phyloP scores from a whole-genome alignment of 2,329 filamentous ascomycete species.

The Massarina eburnea region DNA sequence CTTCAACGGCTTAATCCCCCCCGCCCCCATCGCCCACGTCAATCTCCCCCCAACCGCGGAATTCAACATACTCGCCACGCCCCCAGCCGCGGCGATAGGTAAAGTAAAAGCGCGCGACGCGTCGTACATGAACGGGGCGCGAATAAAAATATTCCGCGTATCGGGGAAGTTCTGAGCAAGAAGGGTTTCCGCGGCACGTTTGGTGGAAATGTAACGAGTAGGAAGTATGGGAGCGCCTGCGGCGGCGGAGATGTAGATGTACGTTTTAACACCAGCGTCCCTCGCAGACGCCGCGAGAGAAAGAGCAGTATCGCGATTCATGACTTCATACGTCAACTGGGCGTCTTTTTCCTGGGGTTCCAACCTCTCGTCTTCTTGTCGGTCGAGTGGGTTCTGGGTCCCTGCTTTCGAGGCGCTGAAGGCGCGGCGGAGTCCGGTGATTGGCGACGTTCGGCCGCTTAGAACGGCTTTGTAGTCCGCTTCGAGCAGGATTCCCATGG shows the following conservation, averaged over 20 bases:
- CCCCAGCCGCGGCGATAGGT: slow-evolving; percentile 77
- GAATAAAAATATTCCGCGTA: slow-evolving; percentile 79
- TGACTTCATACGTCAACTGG: slow-evolving; percentile 91
- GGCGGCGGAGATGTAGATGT: slow-evolving; percentile 87
- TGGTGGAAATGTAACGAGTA: slow-evolving; percentile 82
- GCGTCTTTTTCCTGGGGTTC: slow-evolving; percentile 67
- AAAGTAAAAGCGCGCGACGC: slow-evolving; percentile 77
- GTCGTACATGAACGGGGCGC: slow-evolving; percentile 90
- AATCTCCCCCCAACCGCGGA: slow-evolving; percentile 73
- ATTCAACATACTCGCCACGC: slow-evolving; percentile 76
- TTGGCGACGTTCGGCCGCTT: slow-evolving; percentile 78
- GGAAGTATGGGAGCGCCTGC: slow-evolving; percentile 84
- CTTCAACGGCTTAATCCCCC: slow-evolving; percentile 82
- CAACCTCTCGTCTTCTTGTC: slow-evolving; percentile 54
- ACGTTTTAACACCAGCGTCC: slow-evolving; percentile 65
- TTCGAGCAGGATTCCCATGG: slow-evolving; percentile 93
- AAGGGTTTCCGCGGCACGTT: slow-evolving; percentile 81
- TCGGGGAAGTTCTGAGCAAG: slow-evolving; percentile 72
- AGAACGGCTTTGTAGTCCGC: slow-evolving; percentile 96
- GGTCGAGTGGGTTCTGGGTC: slow-evolving; percentile 70
- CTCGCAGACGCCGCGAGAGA: slow-evolving; percentile 77
- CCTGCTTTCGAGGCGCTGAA: slow-evolving; percentile 68
- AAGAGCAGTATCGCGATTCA: slow-evolving; percentile 92
- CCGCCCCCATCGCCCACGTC: slow-evolving; percentile 75
- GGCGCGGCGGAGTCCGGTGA: slow-evolving; percentile 74